Evolutionary conservation across 345 rosid genomes (phyloP), one percentile per base, ranked within the genome.

Genomic region (Toxicodendron radicans): DNA sequence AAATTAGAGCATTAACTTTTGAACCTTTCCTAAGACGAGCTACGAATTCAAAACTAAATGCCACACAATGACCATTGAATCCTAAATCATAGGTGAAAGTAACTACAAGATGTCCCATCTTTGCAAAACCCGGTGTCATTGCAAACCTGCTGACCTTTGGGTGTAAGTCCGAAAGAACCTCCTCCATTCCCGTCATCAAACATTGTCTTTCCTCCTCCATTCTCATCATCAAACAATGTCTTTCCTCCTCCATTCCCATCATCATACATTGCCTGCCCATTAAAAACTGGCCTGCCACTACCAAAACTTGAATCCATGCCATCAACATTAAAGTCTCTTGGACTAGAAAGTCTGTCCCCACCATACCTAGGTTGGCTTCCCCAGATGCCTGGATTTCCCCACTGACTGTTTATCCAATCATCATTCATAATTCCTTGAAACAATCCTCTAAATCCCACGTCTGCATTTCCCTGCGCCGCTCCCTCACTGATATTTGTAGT

Each of bases 71-170:
- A 72, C 43, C 4, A 74, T 74, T 58, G 35, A 61, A 43, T 70
- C 65, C 61, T 63, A 64, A 80, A 70, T 87, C 76, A 82, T 18
- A 91, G 94, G 77, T 95, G 99, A 87, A 89, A 84, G 85, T 64
- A 92, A 78, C 85, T 87, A 75, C 97, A 92, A 9, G 91, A 84
- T 30, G 92, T 89, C 62, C 97, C 99, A 79, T 75, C 92, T 81
- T 82, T 92, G 88, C 97, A 91, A 48, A 66, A 27, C 63, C 97
- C 99, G 59, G 53, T 85, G 84, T 87, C 94, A 17, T 92, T 95
- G 82, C 97, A 95, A 18, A 87, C 78, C 61, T 88, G 83, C 74
- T 79, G 90, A 84, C 91, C 91, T 88, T 85, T 92, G 77, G 93
- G 85, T 48, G 87, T 81, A 78, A 84, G 79, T 80, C 86, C 79